Evolutionary conservation across 192 early-diverging fungal genomes (phyloP).

Genomic region (Coemansia sp.): DNA sequence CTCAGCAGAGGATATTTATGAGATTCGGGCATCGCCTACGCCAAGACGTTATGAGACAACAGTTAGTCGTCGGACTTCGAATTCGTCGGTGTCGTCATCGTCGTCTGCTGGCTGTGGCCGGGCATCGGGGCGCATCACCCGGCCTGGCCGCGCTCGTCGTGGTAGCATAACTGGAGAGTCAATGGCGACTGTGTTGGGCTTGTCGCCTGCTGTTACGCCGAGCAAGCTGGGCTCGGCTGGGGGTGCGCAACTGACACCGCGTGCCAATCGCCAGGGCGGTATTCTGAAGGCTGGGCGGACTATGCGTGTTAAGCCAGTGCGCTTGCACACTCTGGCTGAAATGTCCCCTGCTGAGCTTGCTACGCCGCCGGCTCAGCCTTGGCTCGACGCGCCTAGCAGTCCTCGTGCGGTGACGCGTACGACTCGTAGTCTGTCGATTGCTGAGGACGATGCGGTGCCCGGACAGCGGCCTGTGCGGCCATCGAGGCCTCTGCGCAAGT

Average conservation of each 20-base stretch:
- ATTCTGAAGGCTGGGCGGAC: slow-evolving; percentile 48
- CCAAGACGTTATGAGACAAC: not conserved
- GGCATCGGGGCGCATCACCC: not conserved
- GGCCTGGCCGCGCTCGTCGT: not conserved
- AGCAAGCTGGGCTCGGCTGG: not conserved
- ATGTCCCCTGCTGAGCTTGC: not conserved
- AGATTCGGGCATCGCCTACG: not conserved
- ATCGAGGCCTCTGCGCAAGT: slow-evolving; percentile 22
- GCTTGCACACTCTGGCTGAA: slow-evolving; percentile 12
- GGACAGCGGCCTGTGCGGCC: slow-evolving; percentile 8
- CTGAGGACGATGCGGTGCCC: not conserved
- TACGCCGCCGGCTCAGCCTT: not conserved
- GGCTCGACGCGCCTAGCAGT: not conserved
- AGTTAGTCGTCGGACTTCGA: not conserved
- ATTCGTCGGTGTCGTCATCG: slow-evolving; percentile 6
- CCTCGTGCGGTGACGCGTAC: not conserved
- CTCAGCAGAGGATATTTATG: not conserved
- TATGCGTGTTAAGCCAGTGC: slow-evolving; percentile 19
- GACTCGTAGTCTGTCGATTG: not conserved
- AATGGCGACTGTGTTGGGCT: not conserved
- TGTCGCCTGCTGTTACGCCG: not conserved
- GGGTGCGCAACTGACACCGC: slow-evolving; percentile 35
- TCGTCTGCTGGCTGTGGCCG: slow-evolving; percentile 1
- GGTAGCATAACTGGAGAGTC: not conserved
- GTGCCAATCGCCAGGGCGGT: slow-evolving; percentile 36